These are phyloP conservation scores for Nakazawaea holstii DNA, from an alignment of 805 yeast genomes.

Conservation along the genomic window DNA sequence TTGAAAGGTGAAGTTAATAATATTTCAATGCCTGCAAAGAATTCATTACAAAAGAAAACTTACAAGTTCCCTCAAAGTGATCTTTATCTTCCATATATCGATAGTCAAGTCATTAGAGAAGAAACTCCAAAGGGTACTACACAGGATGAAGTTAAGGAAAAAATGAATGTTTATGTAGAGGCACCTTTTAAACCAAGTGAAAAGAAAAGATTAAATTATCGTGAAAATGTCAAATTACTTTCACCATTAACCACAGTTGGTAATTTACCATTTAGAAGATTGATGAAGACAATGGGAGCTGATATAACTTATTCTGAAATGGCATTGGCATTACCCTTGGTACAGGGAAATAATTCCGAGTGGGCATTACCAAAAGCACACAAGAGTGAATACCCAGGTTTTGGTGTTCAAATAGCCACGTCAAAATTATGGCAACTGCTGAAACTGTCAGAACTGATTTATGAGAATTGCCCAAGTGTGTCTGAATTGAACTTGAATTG, in stretches of 20 bases:
- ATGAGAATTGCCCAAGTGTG: constrained; percentile 51
- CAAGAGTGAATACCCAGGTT: constrained; percentile 72
- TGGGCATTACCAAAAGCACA: constrained; percentile 98
- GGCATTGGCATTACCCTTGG: constrained; percentile 82
- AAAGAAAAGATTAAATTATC: constrained; percentile 67
- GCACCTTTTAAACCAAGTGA: constrained; percentile 75
- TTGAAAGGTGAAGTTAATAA: constrained; percentile 56
- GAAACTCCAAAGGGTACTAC: constrained; percentile 17
- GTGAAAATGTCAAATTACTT: constrained; percentile 67
- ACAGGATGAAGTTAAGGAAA: constrained; percentile 24
- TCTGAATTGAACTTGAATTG: constrained; percentile 87
- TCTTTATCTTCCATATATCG: constrained; percentile 56
- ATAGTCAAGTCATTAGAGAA: constrained; percentile 43
- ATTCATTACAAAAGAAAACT: constrained; percentile 53
- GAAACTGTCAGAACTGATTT: constrained; percentile 81
- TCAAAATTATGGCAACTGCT: constrained; percentile 91
- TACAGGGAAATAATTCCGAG: constrained; percentile 89
- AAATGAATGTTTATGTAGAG: constrained; percentile 57
- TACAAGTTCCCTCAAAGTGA: constrained; percentile 56
- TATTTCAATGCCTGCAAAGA: constrained; percentile 41
- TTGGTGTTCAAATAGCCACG: constrained; percentile 91
- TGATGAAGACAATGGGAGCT: constrained; percentile 87
- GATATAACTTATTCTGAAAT: constrained; percentile 93
- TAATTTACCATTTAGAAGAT: constrained; percentile 87
- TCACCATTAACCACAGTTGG: constrained; percentile 98